These are phyloP conservation scores for Trametes pubescens DNA, from an alignment of 1,284 basidiomycete genomes.

Conservation along the genomic window DNA sequence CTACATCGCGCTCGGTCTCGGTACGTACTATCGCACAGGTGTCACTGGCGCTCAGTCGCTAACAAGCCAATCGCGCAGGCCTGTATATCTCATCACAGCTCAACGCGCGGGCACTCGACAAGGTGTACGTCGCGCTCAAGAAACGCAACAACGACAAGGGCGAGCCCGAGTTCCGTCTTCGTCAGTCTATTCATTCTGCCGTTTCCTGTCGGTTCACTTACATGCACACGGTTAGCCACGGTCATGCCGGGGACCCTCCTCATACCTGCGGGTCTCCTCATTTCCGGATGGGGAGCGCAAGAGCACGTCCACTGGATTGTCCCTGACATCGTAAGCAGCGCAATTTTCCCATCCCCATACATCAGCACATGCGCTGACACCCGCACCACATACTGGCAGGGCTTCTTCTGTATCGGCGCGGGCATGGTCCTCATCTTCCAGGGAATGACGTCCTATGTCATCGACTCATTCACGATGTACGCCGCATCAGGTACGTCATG, in stretches of 20 bases:
- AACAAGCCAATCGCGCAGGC: constrained; percentile 34
- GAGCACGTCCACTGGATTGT: constrained; percentile 67
- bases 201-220: background rate
- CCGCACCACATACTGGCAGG: constrained; percentile 46
- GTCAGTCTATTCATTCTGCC: constrained; percentile 25
- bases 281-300: constrained; percentile 71
- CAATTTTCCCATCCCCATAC: too few relatives aligned
- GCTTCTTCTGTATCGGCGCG: constrained; percentile 58
- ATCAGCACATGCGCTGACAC: too few relatives aligned
- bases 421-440: constrained; percentile 64
- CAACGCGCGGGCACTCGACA: constrained; percentile 64
- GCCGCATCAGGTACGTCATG: constrained; percentile 62
- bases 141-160: constrained; percentile 59
- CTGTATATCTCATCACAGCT: constrained; percentile 59
- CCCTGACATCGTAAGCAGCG: constrained; percentile 61
- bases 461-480: constrained; percentile 70
- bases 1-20: constrained; percentile 69
- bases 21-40: constrained; percentile 21
- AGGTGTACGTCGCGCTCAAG: constrained; percentile 59
- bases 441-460: constrained; percentile 65
- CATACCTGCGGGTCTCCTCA: constrained; percentile 65
- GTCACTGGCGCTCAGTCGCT: background rate
- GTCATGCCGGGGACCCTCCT: constrained; percentile 63
- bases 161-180: constrained; percentile 60
- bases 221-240: constrained; percentile 48